phyloP scores from a whole-genome alignment of 1,139 yeast genomes.

The Kodamaea fungicola region DNA sequence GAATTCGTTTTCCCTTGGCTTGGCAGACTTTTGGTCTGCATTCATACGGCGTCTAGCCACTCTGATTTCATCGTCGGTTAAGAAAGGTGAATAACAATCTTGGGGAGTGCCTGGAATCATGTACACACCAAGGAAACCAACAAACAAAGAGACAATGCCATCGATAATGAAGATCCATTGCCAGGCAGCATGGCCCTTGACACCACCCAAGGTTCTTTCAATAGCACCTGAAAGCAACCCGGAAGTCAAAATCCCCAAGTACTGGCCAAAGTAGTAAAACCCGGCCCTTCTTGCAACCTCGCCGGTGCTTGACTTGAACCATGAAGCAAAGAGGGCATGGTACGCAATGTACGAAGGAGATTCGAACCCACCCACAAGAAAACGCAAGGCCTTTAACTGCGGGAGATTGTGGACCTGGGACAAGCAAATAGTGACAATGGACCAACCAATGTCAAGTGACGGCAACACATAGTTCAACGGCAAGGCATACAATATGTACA shows the following conservation, averaged over 20 bases:
- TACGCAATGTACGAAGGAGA: slow-evolving; percentile 58
- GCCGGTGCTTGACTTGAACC: slow-evolving; percentile 50
- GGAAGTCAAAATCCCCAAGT: slow-evolving; percentile 58
- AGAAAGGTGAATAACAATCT: slow-evolving; percentile 52
- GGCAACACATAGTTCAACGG: slow-evolving; percentile 60
- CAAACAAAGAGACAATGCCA: slow-evolving; percentile 55
- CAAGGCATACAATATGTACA: slow-evolving; percentile 39
- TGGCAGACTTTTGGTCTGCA: slow-evolving; percentile 35
- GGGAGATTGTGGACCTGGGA: slow-evolving; percentile 44
- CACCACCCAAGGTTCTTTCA: slow-evolving; percentile 43
- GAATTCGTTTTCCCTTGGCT: slow-evolving; percentile 26
- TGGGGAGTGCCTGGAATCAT: slow-evolving; percentile 69
- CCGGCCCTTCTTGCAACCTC: slow-evolving; percentile 62
- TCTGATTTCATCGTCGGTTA: slow-evolving; percentile 61
- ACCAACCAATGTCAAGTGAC: slow-evolving; percentile 61
- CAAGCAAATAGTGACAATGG: slow-evolving; percentile 56
- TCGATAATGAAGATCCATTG: slow-evolving; percentile 73
- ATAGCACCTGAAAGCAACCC: slow-evolving; percentile 66
- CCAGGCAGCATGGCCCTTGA: slow-evolving; percentile 58
- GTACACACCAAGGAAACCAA: slow-evolving; percentile 61
- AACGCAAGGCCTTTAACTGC: slow-evolving; percentile 55
- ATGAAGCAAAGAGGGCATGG: slow-evolving; percentile 59
- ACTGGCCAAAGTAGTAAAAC: slow-evolving; percentile 58
- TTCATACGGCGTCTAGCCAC: slow-evolving; percentile 57
- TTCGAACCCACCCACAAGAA: slow-evolving; percentile 61